A percentile compares a stretch with the other conserved stretches of the same genome.
These are phyloP conservation scores for Carallia brachiata DNA, from an alignment of 345 rosid genomes.

Conservation along the genomic window DNA sequence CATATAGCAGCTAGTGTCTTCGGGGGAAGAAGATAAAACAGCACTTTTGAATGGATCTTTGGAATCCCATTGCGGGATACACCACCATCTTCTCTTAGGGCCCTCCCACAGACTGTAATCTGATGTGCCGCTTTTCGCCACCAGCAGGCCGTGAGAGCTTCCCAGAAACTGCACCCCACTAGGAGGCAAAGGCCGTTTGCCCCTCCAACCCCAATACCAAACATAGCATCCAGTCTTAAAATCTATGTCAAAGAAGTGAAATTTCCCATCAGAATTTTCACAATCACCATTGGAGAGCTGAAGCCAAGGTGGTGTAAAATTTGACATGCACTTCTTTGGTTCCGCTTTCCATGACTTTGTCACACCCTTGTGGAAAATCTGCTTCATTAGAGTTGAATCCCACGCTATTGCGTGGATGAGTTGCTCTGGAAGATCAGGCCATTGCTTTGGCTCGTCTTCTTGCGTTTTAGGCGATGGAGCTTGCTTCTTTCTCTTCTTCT, in stretches of 20 bases:
- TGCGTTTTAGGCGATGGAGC: background rate
- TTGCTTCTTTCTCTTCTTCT: background rate
- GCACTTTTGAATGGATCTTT: slow-evolving; percentile 10
- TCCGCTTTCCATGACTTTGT: slow-evolving; percentile 17
- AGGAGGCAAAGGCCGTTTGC: background rate
- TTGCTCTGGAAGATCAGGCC: slow-evolving; percentile 17
- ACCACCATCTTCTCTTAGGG: rapidly evolving
- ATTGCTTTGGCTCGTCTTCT: background rate
- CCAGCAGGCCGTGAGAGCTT: background rate
- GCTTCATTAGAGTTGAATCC: background rate
- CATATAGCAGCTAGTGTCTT: background rate
- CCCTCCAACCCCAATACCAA: slow-evolving; percentile 1
- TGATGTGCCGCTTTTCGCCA: background rate
- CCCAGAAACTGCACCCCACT: slow-evolving; percentile 11
- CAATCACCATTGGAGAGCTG: slow-evolving; percentile 6
- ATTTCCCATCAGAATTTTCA: background rate
- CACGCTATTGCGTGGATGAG: background rate
- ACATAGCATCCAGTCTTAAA: background rate
- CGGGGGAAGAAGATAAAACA: background rate
- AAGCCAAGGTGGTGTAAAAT: slow-evolving; percentile 15
- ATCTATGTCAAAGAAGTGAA: background rate
- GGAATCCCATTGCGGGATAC: slow-evolving; percentile 16
- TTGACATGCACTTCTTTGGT: slow-evolving; percentile 8
- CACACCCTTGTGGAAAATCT: background rate
- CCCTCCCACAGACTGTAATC: background rate